Percentiles rank a stretch among this genome's conserved stretches.
Conservation (phyloP, 176 grass and related monocot genomes). For the Oryza glumipatula region DNA sequence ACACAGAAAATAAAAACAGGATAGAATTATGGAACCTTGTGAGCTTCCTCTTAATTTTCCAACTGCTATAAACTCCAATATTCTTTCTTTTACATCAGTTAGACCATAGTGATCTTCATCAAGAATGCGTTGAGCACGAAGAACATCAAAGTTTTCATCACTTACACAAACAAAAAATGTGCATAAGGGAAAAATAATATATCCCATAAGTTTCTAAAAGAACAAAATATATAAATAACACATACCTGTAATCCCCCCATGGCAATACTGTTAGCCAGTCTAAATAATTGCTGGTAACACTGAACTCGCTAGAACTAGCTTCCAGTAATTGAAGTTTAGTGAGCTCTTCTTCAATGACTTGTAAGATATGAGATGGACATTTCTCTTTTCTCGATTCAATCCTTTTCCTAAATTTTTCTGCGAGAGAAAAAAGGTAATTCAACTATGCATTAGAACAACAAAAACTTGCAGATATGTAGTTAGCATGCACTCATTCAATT, state of each 20-base stretch:
- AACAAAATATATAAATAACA: slow-evolving; percentile 14
- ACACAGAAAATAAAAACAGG: slow-evolving; percentile 6
- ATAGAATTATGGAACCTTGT: slow-evolving; percentile 66
- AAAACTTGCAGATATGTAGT: background rate
- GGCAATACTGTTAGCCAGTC: slow-evolving; percentile 97
- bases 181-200: background rate
- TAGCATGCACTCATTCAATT: background rate
- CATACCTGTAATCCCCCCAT: slow-evolving; percentile 97
- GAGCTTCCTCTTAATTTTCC: slow-evolving; percentile 95
- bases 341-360: slow-evolving; percentile 99
- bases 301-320: slow-evolving; percentile 96
- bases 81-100: slow-evolving; percentile 97
- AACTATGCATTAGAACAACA: slow-evolving; percentile 1
- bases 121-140: slow-evolving; percentile 88
- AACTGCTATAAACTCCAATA: slow-evolving; percentile 98
- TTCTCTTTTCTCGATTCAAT: slow-evolving; percentile 92
- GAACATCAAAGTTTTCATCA: slow-evolving; percentile 95
- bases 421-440: slow-evolving; percentile 30
- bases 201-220: slow-evolving; percentile 11
- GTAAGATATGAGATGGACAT: slow-evolving; percentile 85
- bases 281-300: slow-evolving; percentile 96
- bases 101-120: slow-evolving; percentile 99
- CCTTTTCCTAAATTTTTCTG: slow-evolving; percentile 95
- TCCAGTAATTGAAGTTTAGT: slow-evolving; percentile 86
- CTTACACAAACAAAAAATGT: slow-evolving; percentile 38